Evolutionary conservation across 495 filamentous ascomycete genomes (phyloP).

Genomic region (Aspergillus panamensis): DNA sequence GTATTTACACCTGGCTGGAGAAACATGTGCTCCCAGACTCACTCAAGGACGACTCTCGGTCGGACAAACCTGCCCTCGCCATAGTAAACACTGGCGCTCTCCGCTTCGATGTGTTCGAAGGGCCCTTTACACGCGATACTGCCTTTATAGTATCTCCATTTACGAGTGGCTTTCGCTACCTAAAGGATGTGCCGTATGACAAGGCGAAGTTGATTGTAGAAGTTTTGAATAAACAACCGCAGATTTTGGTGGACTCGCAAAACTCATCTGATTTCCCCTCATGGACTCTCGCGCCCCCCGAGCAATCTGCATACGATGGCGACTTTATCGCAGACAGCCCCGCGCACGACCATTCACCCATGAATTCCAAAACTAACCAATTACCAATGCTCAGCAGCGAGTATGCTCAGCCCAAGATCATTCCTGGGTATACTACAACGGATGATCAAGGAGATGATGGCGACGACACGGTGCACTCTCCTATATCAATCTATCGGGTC

Average conservation of each 20-base stretch:
- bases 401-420: slow-evolving; percentile 34
- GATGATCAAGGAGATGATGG: slow-evolving; percentile 85
- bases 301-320: slow-evolving; percentile 29
- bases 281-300: slow-evolving; percentile 35
- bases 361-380: slow-evolving; percentile 18
- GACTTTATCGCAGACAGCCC: not conserved
- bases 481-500: slow-evolving; percentile 68
- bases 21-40: slow-evolving; percentile 65
- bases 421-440: slow-evolving; percentile 82
- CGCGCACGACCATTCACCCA: not conserved
- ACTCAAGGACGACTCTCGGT: slow-evolving; percentile 48
- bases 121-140: slow-evolving; percentile 80
- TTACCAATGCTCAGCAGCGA: slow-evolving; percentile 24
- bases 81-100: slow-evolving; percentile 87
- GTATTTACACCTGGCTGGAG: slow-evolving; percentile 79
- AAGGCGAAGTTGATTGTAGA: slow-evolving; percentile 66
- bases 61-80: slow-evolving; percentile 57
- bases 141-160: slow-evolving; percentile 88
- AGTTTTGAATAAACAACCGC: slow-evolving; percentile 69
- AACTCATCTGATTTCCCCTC: slow-evolving; percentile 14
- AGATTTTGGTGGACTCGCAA: slow-evolving; percentile 42
- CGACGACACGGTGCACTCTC: slow-evolving; percentile 82
- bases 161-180: slow-evolving; percentile 69
- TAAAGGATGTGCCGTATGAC: slow-evolving; percentile 74
- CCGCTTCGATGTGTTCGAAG: slow-evolving; percentile 93